These are phyloP conservation scores for Akanthomyces dipterigenus DNA, from an alignment of 2,329 filamentous ascomycete species.

Conservation along the genomic window DNA sequence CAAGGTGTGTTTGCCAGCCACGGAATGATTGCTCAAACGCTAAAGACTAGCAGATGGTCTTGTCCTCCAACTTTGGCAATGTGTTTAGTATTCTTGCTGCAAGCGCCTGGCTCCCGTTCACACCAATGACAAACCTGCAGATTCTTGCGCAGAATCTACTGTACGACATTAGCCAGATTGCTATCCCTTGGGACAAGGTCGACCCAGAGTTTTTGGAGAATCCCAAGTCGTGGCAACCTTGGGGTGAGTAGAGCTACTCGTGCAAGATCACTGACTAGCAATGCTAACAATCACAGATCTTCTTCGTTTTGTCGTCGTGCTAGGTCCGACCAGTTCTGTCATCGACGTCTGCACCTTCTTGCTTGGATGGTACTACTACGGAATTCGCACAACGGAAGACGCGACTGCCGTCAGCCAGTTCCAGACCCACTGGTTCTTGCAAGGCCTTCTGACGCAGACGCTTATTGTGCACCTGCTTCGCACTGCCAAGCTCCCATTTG, in stretches of 20 bases:
- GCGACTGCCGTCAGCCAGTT: slow-evolving; percentile 14
- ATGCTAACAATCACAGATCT: slow-evolving; percentile 15
- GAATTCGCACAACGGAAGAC: slow-evolving; percentile 15
- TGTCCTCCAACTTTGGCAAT: slow-evolving; percentile 26
- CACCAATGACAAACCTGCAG: slow-evolving; percentile 22
- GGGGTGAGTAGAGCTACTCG: background rate
- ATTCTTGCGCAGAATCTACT: slow-evolving; percentile 23
- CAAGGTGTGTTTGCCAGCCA: slow-evolving; percentile 14
- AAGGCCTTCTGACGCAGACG: slow-evolving; percentile 23
- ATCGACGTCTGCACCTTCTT: slow-evolving; percentile 21
- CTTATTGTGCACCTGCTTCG: slow-evolving; percentile 23
- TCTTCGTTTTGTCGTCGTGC: slow-evolving; percentile 22
- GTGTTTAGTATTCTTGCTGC: slow-evolving; percentile 23
- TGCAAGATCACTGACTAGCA: background rate
- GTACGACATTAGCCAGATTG: slow-evolving; percentile 25
- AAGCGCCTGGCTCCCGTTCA: slow-evolving; percentile 23
- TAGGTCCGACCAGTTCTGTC: slow-evolving; percentile 23
- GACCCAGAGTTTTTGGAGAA: slow-evolving; percentile 21
- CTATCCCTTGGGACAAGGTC: slow-evolving; percentile 23
- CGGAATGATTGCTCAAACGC: background rate
- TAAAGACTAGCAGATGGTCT: slow-evolving; percentile 19
- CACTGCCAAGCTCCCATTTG: slow-evolving; percentile 21
- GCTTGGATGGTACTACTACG: slow-evolving; percentile 21
- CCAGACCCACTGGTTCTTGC: slow-evolving; percentile 24
- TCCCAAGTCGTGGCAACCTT: slow-evolving; percentile 22